phyloP scores from a whole-genome alignment of 1,139 yeast species.

The Nadsonia starkeyi-henricii region DNA sequence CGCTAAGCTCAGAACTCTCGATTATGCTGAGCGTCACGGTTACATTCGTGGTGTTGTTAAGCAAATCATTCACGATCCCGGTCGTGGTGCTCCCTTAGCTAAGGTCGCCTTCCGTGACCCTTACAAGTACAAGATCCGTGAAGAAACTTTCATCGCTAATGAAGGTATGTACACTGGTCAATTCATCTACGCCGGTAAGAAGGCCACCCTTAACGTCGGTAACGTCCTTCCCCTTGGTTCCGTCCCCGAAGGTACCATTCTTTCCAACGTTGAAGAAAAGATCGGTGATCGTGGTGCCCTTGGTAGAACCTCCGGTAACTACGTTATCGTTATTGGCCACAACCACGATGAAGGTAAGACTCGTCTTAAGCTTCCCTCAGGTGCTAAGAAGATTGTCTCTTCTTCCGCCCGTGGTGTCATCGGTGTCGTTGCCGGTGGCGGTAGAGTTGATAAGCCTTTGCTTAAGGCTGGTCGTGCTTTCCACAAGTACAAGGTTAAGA shows the following conservation, averaged over 20 bases:
- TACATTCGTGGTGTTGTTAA: slow-evolving; percentile 98
- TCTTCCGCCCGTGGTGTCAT: slow-evolving; percentile 98
- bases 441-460: slow-evolving; percentile 98
- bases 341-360: slow-evolving; percentile 98
- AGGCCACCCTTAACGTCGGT: slow-evolving; percentile 95
- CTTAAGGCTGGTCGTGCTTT: slow-evolving; percentile 99
- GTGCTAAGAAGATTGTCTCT: slow-evolving; percentile 92
- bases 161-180: slow-evolving; percentile 99
- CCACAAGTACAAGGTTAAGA: slow-evolving; percentile 98
- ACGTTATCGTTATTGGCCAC: slow-evolving; percentile 97
- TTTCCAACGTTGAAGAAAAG: slow-evolving; percentile 96
- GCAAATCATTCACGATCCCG: slow-evolving; percentile 98
- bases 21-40: slow-evolving; percentile 99
- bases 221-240: slow-evolving; percentile 94
- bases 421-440: slow-evolving; percentile 99
- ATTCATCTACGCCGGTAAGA: slow-evolving; percentile 97
- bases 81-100: slow-evolving; percentile 99
- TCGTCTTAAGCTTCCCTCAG: slow-evolving; percentile 97
- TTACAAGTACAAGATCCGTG: slow-evolving; percentile 95
- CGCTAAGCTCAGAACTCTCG: slow-evolving; percentile 98
- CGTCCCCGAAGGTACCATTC: slow-evolving; percentile 98
- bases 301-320: slow-evolving; percentile 98
- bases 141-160: slow-evolving; percentile 97
- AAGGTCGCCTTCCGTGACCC: slow-evolving; percentile 99
- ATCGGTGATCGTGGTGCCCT: slow-evolving; percentile 99